These are phyloP conservation scores for Cadophora sp. DNA, from an alignment of 2,329 filamentous ascomycete species.

Conservation along the genomic window DNA sequence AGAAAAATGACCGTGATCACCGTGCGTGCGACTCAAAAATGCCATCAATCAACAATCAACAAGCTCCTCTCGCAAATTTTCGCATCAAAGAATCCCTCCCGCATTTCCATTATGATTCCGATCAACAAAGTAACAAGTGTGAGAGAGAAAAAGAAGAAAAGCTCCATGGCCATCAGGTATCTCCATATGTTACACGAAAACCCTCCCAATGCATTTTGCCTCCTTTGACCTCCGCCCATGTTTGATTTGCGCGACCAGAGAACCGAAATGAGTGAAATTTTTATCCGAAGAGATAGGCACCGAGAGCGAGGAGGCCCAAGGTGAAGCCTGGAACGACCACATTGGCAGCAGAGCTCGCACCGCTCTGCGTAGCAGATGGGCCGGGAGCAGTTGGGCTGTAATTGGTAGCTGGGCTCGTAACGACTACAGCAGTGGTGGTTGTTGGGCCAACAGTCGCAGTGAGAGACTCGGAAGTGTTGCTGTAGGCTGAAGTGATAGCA, in stretches of 20 bases:
- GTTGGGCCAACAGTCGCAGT: slow-evolving; percentile 11
- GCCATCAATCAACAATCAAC: slow-evolving; percentile 12
- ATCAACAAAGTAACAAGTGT: slow-evolving; percentile 16
- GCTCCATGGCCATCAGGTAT: slow-evolving; percentile 13
- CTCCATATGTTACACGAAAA: slow-evolving; percentile 19
- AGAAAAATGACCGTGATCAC: slow-evolving; percentile 1
- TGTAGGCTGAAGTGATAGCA: slow-evolving; percentile 2
- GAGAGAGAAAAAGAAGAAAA: not conserved
- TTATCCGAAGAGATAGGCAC: slow-evolving; percentile 26
- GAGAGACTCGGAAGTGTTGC: slow-evolving; percentile 18
- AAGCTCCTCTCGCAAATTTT: slow-evolving; percentile 14
- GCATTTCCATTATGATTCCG: slow-evolving; percentile 18
- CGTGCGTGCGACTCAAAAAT: slow-evolving; percentile 9
- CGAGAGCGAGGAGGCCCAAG: slow-evolving; percentile 22
- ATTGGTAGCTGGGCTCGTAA: slow-evolving; percentile 6
- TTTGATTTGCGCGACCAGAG: not conserved
- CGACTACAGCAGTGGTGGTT: slow-evolving; percentile 9
- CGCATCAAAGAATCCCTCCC: not conserved
- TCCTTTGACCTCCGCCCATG: not conserved
- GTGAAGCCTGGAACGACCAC: slow-evolving; percentile 20
- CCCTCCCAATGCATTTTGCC: slow-evolving; percentile 10
- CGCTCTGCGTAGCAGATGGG: slow-evolving; percentile 15
- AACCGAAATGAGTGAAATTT: slow-evolving; percentile 9
- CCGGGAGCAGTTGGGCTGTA: slow-evolving; percentile 20
- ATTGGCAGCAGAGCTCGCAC: slow-evolving; percentile 4